Conservation (phyloP, 2,329 filamentous ascomycete genomes). For the Aspergillus sp. region DNA sequence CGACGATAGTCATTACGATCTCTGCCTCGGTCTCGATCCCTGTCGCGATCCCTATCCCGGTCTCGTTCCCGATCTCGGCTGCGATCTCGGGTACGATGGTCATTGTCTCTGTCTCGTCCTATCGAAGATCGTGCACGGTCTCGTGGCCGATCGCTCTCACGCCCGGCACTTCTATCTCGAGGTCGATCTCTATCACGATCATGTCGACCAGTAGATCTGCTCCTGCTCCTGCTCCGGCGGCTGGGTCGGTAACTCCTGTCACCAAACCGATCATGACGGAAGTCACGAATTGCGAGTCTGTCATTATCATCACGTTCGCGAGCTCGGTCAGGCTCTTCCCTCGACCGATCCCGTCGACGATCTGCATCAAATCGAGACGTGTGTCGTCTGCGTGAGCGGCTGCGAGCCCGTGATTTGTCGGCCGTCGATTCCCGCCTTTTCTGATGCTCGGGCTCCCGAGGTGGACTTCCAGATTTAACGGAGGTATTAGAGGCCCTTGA, state of each 20-base stretch:
- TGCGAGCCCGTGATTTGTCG: conserved; percentile 21
- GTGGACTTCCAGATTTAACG: conserved; percentile 16
- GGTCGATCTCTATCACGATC: conserved; percentile 16
- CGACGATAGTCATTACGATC: conserved; percentile 20
- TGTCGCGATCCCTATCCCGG: conserved; percentile 5
- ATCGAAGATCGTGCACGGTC: conserved; percentile 3
- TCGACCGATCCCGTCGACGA: conserved; percentile 23
- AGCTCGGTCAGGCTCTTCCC: conserved; percentile 22
- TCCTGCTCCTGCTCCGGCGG: conserved; percentile 32
- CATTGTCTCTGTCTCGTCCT: conserved; percentile 11
- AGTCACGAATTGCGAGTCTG: conserved; percentile 26
- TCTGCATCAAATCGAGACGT: conserved; percentile 26
- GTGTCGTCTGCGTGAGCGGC: conserved; percentile 22
- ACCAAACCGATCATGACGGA: conserved; percentile 20
- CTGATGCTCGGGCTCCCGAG: conserved; percentile 19
- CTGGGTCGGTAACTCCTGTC: conserved; percentile 29
- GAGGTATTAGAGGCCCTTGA: too few species aligned
- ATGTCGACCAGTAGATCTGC: conserved; percentile 24
- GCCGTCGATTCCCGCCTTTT: conserved; percentile 22
- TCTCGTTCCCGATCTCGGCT: conserved; percentile 9
- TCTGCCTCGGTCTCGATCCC: conserved; percentile 8
- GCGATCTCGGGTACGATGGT: conserved; percentile 2
- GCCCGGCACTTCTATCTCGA: conserved; percentile 2
- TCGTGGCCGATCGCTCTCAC: conserved; percentile 1
- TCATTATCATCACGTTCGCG: conserved; percentile 31